These are phyloP conservation scores for Populus hybrid DNA, from an alignment of 441 rosid species.

Conservation along the genomic window DNA sequence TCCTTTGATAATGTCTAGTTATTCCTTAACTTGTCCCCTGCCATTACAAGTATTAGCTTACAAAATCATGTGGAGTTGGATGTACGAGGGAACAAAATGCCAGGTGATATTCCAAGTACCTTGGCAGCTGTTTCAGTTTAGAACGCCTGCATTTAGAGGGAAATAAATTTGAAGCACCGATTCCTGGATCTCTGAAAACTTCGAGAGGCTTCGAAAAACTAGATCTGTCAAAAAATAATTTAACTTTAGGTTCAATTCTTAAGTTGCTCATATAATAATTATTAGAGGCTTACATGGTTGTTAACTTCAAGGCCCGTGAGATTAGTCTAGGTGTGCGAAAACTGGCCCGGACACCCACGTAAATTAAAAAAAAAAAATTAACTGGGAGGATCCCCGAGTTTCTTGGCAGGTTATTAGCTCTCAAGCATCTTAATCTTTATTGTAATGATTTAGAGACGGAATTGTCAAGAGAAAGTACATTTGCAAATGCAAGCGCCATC, in stretches of 20 bases:
- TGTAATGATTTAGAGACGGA: too few species aligned
- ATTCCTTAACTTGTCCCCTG: slow-evolving; percentile 29
- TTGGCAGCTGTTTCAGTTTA: slow-evolving; percentile 29
- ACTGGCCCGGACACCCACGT: too few species aligned
- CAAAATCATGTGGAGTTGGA: slow-evolving; percentile 29
- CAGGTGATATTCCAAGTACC: slow-evolving; percentile 41
- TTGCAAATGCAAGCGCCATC: slow-evolving; percentile 26
- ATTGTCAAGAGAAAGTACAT: slow-evolving; percentile 15
- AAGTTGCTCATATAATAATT: too few species aligned
- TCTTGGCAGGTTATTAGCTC: too few species aligned
- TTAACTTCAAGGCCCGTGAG: too few species aligned
- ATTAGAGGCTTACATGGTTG: too few species aligned
- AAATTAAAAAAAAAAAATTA: too few species aligned
- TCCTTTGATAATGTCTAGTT: slow-evolving; percentile 32
- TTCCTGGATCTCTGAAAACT: slow-evolving; percentile 31
- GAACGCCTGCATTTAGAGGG: slow-evolving; percentile 16
- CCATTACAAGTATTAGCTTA: slow-evolving; percentile 30
- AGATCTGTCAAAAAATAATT: slow-evolving; percentile 19
- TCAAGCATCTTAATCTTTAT: too few species aligned
- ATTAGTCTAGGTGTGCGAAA: too few species aligned
- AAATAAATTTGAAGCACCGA: slow-evolving; percentile 22
- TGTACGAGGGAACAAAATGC: slow-evolving; percentile 30
- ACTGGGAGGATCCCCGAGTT: too few species aligned
- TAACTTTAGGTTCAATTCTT: too few species aligned
- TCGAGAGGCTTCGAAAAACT: slow-evolving; percentile 36